Percentiles rank a stretch among this genome's conserved stretches.
phyloP scores from a whole-genome alignment of 2,329 filamentous ascomycete genomes.

The Fusarium beomiforme region DNA sequence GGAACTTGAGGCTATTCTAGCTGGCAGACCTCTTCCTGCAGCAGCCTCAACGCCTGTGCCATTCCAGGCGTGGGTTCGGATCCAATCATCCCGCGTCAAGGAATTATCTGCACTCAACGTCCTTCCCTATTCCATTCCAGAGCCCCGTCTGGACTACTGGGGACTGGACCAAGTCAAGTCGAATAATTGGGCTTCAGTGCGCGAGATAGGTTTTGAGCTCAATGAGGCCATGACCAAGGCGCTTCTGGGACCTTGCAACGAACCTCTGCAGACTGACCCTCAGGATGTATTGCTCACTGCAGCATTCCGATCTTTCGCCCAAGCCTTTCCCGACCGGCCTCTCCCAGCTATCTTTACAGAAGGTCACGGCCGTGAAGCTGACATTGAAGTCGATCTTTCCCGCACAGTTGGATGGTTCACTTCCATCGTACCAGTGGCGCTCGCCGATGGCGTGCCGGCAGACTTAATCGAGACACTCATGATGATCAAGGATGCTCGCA shows the following conservation, averaged over 20 bases:
- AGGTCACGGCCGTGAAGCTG: slow-evolving; percentile 52
- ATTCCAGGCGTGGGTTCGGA: not conserved
- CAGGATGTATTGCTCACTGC: slow-evolving; percentile 51
- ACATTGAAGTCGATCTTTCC: slow-evolving; percentile 46
- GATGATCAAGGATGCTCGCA: slow-evolving; percentile 48
- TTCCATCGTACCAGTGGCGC: slow-evolving; percentile 23
- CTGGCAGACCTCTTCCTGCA: not conserved
- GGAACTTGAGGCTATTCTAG: not conserved
- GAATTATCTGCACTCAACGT: not conserved
- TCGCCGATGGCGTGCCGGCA: not conserved
- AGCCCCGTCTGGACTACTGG: not conserved
- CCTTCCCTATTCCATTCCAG: not conserved
- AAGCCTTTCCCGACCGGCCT: slow-evolving; percentile 47
- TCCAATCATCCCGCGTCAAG: not conserved
- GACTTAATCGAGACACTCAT: slow-evolving; percentile 41
- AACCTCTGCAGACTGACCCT: slow-evolving; percentile 46
- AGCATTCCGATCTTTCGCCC: slow-evolving; percentile 46
- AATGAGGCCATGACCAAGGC: not conserved
- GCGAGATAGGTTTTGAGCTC: not conserved
- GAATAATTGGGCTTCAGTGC: not conserved
- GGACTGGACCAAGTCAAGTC: not conserved
- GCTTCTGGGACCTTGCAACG: slow-evolving; percentile 3
- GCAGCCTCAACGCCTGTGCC: not conserved
- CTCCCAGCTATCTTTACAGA: slow-evolving; percentile 51
- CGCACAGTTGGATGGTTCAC: slow-evolving; percentile 58